A percentile compares a stretch with the other conserved stretches of the same genome.
These are phyloP conservation scores for Hondaea fermentalgiana DNA, from an alignment of 108 stramenopile genomes.

Conservation along the genomic window DNA sequence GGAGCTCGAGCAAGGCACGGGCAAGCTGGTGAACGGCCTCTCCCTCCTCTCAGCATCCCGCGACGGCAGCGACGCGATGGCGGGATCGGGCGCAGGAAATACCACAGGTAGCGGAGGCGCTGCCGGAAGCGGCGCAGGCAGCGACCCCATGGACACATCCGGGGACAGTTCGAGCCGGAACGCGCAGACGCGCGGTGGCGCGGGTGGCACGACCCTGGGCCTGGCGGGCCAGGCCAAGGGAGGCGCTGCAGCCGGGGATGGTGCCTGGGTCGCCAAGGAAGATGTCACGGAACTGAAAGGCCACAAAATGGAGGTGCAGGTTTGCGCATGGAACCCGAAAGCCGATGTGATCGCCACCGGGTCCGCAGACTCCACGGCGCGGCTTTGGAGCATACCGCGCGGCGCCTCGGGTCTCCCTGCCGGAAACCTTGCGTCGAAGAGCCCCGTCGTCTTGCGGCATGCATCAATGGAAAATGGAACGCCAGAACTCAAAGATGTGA, in stretches of 20 bases:
- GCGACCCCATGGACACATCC: neutral
- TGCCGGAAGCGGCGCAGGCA: neutral
- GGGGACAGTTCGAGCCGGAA: neutral
- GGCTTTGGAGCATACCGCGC: neutral
- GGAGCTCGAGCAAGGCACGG: conserved; percentile 21
- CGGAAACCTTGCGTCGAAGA: neutral
- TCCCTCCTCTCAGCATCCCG: neutral
- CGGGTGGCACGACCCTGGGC: neutral
- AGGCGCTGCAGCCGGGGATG: neutral
- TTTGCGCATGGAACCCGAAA: conserved; percentile 24
- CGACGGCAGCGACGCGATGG: neutral
- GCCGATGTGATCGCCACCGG: neutral
- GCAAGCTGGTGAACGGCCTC: neutral
- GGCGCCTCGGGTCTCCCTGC: neutral
- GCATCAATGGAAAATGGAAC: neutral
- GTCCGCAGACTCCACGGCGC: neutral
- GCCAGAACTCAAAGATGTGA: neutral
- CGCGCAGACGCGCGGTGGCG: neutral
- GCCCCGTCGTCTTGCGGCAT: neutral
- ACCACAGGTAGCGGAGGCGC: neutral
- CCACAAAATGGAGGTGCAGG: conserved; percentile 15
- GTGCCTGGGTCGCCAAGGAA: neutral
- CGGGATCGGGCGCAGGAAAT: neutral
- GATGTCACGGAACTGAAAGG: neutral
- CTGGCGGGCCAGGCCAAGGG: neutral